Conservation (phyloP, 2,329 filamentous ascomycete genomes). For the Verticillium alfalfae region DNA sequence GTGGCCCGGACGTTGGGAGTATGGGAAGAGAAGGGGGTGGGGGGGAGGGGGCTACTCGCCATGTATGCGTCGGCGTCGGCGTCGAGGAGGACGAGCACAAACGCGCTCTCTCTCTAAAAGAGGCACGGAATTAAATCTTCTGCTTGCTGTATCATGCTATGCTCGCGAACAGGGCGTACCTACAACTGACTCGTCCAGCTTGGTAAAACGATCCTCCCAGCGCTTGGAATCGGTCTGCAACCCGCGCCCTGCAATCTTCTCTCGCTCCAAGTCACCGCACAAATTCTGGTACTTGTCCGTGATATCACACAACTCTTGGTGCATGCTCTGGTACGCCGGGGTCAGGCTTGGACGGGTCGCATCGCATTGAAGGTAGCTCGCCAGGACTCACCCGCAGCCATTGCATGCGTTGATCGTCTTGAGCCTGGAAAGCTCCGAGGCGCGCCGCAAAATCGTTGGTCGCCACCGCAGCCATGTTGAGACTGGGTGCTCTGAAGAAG, state of each 20-base stretch:
- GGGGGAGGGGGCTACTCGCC: constrained; percentile 1
- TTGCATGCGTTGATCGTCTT: not conserved
- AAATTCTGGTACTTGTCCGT: not conserved
- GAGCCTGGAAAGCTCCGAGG: not conserved
- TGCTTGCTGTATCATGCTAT: not conserved
- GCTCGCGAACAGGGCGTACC: not conserved
- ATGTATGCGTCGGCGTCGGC: constrained; percentile 6
- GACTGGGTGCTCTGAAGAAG: not conserved
- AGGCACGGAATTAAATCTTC: too few species aligned
- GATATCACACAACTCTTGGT: not conserved
- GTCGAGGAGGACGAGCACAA: constrained; percentile 12
- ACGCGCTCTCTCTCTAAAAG: not conserved
- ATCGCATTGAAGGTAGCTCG: too few species aligned
- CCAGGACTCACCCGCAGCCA: not conserved
- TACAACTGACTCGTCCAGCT: not conserved
- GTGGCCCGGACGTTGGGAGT: too few species aligned
- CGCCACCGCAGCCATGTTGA: not conserved
- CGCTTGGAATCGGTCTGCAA: not conserved
- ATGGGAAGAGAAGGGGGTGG: too few species aligned
- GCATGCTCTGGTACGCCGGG: not conserved
- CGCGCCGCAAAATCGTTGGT: not conserved
- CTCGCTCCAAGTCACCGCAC: not conserved
- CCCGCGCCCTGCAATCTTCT: not conserved
- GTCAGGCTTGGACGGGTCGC: not conserved
- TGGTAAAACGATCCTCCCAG: not conserved